phyloP scores from a whole-genome alignment of 1,139 yeast species.

The Geotrichum candidum region DNA sequence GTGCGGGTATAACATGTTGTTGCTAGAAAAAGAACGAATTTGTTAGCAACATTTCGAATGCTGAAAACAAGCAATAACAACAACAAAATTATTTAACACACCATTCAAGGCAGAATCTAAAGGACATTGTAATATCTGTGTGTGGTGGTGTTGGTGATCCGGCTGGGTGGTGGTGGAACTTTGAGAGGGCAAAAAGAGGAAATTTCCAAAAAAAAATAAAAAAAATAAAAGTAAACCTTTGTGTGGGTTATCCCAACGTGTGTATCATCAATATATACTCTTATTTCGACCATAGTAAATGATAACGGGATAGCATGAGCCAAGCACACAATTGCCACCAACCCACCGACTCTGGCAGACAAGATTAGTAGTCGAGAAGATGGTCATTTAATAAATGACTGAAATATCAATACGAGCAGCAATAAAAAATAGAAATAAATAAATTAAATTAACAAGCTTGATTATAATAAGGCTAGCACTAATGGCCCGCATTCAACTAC shows the following conservation, averaged over 20 bases:
- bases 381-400: too few species aligned
- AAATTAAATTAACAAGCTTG: not conserved
- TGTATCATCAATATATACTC: too few species aligned
- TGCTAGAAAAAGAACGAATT: slow-evolving; percentile 40
- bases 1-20: slow-evolving; percentile 97
- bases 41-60: slow-evolving; percentile 7
- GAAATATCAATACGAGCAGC: too few species aligned
- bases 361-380: too few species aligned
- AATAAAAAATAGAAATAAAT: not conserved
- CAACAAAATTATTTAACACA: slow-evolving; percentile 25
- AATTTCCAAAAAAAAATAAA: not conserved
- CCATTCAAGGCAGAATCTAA: slow-evolving; percentile 89
- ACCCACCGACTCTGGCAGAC: too few species aligned
- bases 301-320: too few species aligned
- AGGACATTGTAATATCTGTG: slow-evolving; percentile 59
- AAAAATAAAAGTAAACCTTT: not conserved
- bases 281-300: too few species aligned
- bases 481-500: not conserved
- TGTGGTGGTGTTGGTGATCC: slow-evolving; percentile 2
- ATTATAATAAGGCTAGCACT: not conserved
- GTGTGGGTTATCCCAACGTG: too few species aligned
- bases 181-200: not conserved
- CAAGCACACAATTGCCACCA: too few species aligned
- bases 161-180: not conserved
- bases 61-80: too few species aligned